Percentiles rank a stretch among this genome's conserved stretches.
Conservation (phyloP, 2,329 filamentous ascomycete species). For the Clonostachys solani region DNA sequence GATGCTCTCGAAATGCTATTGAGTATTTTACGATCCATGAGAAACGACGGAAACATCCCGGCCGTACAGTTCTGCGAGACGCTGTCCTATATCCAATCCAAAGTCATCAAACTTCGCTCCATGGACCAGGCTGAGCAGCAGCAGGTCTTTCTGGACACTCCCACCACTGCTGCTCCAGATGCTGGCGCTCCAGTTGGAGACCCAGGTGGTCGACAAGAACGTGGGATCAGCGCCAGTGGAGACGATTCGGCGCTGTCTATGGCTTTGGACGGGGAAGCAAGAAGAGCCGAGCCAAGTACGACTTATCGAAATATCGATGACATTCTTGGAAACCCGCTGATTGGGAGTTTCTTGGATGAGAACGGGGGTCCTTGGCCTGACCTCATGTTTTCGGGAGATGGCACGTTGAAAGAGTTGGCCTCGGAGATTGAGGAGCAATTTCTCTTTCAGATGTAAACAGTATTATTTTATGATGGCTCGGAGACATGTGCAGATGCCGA, state of each 20-base stretch:
- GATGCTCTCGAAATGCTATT: constrained; percentile 18
- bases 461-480: too few species aligned
- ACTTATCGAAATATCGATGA: constrained; percentile 5
- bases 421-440: constrained; percentile 16
- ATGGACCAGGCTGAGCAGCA: constrained; percentile 5
- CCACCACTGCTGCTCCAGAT: neutral
- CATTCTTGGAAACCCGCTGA: constrained; percentile 14
- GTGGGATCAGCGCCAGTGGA: too few species aligned
- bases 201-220: neutral
- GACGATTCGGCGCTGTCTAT: neutral
- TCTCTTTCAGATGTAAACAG: constrained; percentile 3
- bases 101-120: constrained; percentile 8
- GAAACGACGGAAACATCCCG: constrained; percentile 19
- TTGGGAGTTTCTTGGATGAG: constrained; percentile 18
- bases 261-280: neutral
- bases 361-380: constrained; percentile 15
- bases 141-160: neutral
- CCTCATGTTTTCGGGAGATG: constrained; percentile 14
- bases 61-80: constrained; percentile 20
- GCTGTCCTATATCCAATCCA: constrained; percentile 14
- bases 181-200: neutral
- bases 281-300: neutral
- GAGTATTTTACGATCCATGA: constrained; percentile 19
- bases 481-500: too few species aligned
- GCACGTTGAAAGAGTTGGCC: constrained; percentile 14